Conservation (phyloP, 345 rosid genomes). For the Citrus australasica region DNA sequence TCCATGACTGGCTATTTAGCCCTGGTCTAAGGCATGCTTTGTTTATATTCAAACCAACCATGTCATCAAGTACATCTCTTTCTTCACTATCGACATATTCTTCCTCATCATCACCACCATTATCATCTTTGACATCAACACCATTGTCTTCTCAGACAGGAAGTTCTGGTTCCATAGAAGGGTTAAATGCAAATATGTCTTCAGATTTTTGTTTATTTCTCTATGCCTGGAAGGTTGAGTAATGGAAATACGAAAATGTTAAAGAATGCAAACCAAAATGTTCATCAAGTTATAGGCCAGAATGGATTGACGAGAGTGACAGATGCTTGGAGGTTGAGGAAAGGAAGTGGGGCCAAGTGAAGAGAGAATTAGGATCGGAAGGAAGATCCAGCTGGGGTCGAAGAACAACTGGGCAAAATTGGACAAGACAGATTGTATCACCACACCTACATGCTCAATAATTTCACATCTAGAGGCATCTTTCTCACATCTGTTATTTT, state of each 20-base stretch:
- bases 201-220: conserved; percentile 59
- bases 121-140: conserved; percentile 34
- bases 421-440: conserved; percentile 52
- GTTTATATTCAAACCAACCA: conserved; percentile 57
- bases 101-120: conserved; percentile 12
- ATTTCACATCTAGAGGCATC: conserved; percentile 32
- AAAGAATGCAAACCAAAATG: conserved; percentile 3
- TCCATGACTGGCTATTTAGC: conserved; percentile 72
- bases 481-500: not conserved
- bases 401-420: conserved; percentile 45
- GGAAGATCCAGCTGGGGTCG: conserved; percentile 38
- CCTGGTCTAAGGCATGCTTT: conserved; percentile 67
- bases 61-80: conserved; percentile 16
- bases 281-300: conserved; percentile 25
- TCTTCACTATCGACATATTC: conserved; percentile 28
- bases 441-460: conserved; percentile 32
- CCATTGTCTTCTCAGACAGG: conserved; percentile 35
- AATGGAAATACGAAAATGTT: conserved; percentile 1
- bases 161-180: conserved; percentile 37
- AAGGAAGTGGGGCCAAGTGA: conserved; percentile 22
- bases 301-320: conserved; percentile 19
- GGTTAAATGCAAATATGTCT: conserved; percentile 25
- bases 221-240: conserved; percentile 62
- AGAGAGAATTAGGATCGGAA: conserved; percentile 16
- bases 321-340: conserved; percentile 21